Evolutionary conservation across 257 asterid genomes (phyloP).

Genomic region (Thymus quinquecostatus): DNA sequence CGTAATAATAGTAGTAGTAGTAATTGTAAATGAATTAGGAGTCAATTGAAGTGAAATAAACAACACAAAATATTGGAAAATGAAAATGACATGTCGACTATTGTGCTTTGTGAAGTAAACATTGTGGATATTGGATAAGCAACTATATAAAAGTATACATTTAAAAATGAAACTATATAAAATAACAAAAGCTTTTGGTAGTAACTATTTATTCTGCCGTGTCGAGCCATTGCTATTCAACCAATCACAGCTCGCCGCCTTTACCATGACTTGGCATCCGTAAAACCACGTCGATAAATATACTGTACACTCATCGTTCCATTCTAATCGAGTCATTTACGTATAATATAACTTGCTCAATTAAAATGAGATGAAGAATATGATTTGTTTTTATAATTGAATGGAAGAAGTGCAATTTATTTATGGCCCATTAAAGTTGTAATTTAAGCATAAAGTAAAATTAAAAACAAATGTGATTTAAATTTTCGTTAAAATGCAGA

Average conservation of each 20-base stretch:
- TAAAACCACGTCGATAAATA: conserved; percentile 12
- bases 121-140: neutral
- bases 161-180: neutral
- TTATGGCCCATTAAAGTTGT: no score
- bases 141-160: neutral
- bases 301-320: neutral
- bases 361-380: no score
- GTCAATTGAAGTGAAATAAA: neutral
- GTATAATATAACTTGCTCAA: no score
- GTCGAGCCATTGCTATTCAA: neutral
- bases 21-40: neutral
- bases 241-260: conserved; percentile 27
- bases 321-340: no score
- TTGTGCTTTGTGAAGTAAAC: neutral
- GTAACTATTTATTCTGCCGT: neutral
- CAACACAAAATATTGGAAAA: neutral
- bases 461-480: no score
- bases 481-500: no score
- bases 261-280: conserved; percentile 17
- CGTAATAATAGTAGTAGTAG: no score
- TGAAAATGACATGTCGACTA: conserved; percentile 3
- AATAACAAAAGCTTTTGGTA: neutral
- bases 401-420: no score
- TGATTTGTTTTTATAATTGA: no score
- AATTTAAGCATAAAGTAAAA: neutral